Evolutionary conservation across 1,284 basidiomycete species (phyloP).

Genomic region (Pseudozyma hubeiensis): DNA sequence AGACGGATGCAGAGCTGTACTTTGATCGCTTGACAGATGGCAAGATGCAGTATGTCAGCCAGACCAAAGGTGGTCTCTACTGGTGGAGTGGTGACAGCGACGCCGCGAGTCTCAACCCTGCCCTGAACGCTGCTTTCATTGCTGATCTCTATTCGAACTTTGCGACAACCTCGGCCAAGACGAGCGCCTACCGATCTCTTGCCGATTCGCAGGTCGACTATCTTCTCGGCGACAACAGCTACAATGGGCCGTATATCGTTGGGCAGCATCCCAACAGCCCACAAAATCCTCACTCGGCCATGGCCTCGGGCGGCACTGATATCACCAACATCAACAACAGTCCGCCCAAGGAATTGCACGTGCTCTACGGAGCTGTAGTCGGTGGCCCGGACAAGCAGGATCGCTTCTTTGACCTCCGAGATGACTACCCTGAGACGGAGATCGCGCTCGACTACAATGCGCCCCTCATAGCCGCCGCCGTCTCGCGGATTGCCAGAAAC

Average conservation of each 20-base stretch:
- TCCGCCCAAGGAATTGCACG: constrained; percentile 78
- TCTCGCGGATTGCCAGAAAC: constrained; percentile 76
- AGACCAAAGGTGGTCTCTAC: constrained; percentile 77
- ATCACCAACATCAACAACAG: constrained; percentile 77
- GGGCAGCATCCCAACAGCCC: constrained; percentile 90
- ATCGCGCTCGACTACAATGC: constrained; percentile 79
- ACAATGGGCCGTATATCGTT: constrained; percentile 83
- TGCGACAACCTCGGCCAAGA: constrained; percentile 72
- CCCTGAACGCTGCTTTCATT: constrained; percentile 85
- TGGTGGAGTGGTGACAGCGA: constrained; percentile 85
- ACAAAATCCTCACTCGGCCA: constrained; percentile 85
- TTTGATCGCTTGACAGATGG: constrained; percentile 78
- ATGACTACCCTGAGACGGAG: constrained; percentile 84
- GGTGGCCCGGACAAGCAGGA: constrained; percentile 85
- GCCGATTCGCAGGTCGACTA: constrained; percentile 84
- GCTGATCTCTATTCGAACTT: constrained; percentile 80
- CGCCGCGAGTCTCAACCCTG: constrained; percentile 82
- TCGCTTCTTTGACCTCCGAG: constrained; percentile 83
- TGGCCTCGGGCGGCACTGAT: constrained; percentile 81
- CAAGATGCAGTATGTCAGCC: constrained; percentile 70
- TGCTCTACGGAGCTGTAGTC: constrained; percentile 86
- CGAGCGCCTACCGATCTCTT: constrained; percentile 77
- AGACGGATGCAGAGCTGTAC: constrained; percentile 78
- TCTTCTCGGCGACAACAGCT: constrained; percentile 84
- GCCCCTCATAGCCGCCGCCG: constrained; percentile 82